phyloP scores from a whole-genome alignment of 1,284 basidiomycete genomes.

The Heterobasidion occidentale region DNA sequence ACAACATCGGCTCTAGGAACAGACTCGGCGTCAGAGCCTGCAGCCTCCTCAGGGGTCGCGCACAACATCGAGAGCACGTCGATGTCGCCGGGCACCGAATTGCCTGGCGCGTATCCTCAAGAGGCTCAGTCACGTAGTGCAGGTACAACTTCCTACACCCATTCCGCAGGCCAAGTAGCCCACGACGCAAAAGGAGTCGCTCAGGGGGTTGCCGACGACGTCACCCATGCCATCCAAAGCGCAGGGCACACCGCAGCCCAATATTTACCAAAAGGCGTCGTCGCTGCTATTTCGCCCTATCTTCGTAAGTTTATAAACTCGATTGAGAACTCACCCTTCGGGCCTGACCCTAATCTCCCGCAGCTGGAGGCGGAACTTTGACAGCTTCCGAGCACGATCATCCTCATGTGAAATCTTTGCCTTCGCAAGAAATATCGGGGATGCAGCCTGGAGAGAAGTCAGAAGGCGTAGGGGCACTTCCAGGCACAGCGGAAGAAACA shows the following conservation, averaged over 20 bases:
- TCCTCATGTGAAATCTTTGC: slow-evolving; percentile 13
- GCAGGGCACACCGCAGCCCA: slow-evolving; percentile 17
- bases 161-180: background rate
- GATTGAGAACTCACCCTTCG: background rate
- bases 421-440: slow-evolving; percentile 20
- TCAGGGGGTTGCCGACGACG: slow-evolving; percentile 4
- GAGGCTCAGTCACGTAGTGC: background rate
- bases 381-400: slow-evolving; percentile 1
- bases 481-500: slow-evolving; percentile 25
- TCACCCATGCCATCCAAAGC: slow-evolving; percentile 11
- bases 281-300: slow-evolving; percentile 19
- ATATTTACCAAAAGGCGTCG: slow-evolving; percentile 18
- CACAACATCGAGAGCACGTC: background rate
- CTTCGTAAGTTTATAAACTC: slow-evolving; percentile 16
- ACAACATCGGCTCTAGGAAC: background rate
- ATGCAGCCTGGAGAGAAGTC: slow-evolving; percentile 17
- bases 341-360: background rate
- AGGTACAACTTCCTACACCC: background rate
- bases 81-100: background rate
- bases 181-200: background rate
- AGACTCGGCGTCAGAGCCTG: background rate
- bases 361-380: background rate
- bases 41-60: background rate
- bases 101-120: slow-evolving; percentile 1
- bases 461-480: slow-evolving; percentile 31